Evolutionary conservation across 2,329 filamentous ascomycete species (phyloP), one percentile per base, ranked within the genome.

Genomic region (Fusarium sarcochroum): DNA sequence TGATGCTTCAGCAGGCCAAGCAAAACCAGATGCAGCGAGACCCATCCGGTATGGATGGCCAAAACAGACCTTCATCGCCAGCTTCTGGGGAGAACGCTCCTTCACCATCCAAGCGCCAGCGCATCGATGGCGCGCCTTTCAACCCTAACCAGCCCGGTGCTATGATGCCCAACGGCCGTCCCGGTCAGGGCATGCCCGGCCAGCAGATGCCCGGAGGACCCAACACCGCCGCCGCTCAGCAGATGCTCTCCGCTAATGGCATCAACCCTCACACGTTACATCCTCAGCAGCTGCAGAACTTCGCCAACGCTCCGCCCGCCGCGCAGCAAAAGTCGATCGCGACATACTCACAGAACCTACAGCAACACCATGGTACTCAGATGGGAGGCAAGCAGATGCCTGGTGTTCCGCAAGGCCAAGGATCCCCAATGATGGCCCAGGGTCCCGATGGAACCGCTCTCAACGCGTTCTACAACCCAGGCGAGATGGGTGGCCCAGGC

Each of bases 51-150:
- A 93, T 96, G 87, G 93, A 97, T 73, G 91, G 91, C 80, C 92
- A 91, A 63, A 90, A 91, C 68, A 89, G 94, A 62, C 91, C 93
- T 27, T 90, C 91, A 59, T 97, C 95, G 34, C 95, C 95, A 9
- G 89, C 90, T 50, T 91, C 91, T 37, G 90, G 90, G 55, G 94
- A 98, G 53, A 96, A 96, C 75, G 94, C 93, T 25, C 93, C 94
- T 6, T 98, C 95, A 32, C 95, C 95, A 3, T 95, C 92, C 67
- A 98, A 98, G 83, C 89, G 94, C 75, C 93, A 90, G 59, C 92
- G 94, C 58, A 87, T 97, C 63, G 90, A 91, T 75, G 88, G 89
- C 73, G 85, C 86, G 34, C 86, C 86, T 11, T 93, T 93, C 80
- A 93, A 93, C 77, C 89, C 90, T 66, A 90, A 90, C 76, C 91